A percentile compares a stretch with the other conserved stretches of the same genome.
Conservation (phyloP, 306 rosid genomes). For the Echinosophora koreensis region DNA sequence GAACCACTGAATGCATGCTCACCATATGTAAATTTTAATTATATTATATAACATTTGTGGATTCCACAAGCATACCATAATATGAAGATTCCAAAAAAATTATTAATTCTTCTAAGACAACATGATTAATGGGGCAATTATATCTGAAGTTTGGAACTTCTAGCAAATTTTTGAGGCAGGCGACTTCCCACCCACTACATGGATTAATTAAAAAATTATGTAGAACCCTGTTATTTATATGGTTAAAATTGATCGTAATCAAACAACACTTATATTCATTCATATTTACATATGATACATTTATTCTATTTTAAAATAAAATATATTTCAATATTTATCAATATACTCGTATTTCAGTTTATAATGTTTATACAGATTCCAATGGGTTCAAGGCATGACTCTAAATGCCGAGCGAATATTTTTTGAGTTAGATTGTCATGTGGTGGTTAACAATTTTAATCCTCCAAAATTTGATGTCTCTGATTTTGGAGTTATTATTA, state of each 20-base stretch:
- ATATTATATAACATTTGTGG: not conserved
- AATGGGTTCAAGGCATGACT: too few relatives aligned
- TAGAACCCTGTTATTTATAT: not conserved
- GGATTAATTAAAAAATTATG: not conserved
- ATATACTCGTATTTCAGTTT: too few relatives aligned
- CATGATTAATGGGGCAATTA: conserved; percentile 1
- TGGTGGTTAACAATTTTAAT: too few relatives aligned
- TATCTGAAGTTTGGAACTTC: not conserved
- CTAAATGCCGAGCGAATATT: too few relatives aligned
- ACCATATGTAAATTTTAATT: not conserved
- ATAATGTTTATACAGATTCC: too few relatives aligned
- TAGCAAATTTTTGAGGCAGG: not conserved
- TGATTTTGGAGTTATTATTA: too few relatives aligned
- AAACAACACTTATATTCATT: too few relatives aligned
- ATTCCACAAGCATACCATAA: not conserved
- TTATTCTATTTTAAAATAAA: too few relatives aligned
- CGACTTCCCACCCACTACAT: not conserved
- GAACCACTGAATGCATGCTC: conserved; percentile 2
- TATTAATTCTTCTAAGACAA: not conserved
- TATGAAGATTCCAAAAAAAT: conserved; percentile 5
- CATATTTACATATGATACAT: too few relatives aligned
- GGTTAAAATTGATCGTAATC: not conserved
- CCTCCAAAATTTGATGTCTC: too few relatives aligned
- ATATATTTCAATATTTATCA: too few relatives aligned
- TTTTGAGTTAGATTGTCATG: too few relatives aligned